A percentile compares a stretch with the other conserved stretches of the same genome.
phyloP scores from a whole-genome alignment of 495 filamentous ascomycete species.

The Neurospora hispaniola region DNA sequence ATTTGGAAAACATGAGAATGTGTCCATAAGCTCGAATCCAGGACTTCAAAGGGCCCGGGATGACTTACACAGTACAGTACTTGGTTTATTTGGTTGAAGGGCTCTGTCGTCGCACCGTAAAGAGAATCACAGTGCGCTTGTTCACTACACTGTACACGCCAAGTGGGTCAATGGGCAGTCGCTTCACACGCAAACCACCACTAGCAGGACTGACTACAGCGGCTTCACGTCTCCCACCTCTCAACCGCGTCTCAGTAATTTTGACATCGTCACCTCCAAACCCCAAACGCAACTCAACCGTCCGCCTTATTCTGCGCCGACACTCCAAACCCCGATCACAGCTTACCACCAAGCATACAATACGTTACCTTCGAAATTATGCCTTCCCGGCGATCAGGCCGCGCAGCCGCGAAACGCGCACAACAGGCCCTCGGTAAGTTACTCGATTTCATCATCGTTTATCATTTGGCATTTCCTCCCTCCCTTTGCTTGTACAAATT shows the following conservation, averaged over 20 bases:
- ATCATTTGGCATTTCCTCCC: background rate
- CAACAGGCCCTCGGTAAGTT: slow-evolving; percentile 23
- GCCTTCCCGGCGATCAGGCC: slow-evolving; percentile 21
- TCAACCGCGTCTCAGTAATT: background rate
- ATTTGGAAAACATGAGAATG: background rate
- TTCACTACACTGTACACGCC: background rate
- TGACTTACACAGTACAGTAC: too few relatives aligned
- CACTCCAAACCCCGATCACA: background rate
- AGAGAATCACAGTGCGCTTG: background rate
- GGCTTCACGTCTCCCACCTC: background rate
- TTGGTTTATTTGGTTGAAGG: too few relatives aligned
- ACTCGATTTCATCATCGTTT: background rate
- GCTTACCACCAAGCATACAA: background rate
- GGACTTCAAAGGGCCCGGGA: background rate
- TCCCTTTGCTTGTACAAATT: background rate
- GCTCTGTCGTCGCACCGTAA: too few relatives aligned
- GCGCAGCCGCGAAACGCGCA: slow-evolving; percentile 24
- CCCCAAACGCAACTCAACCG: background rate
- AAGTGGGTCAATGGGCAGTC: background rate
- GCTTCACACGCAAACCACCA: background rate
- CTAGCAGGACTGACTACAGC: background rate
- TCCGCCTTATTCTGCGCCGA: background rate
- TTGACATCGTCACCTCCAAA: background rate
- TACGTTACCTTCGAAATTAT: slow-evolving; percentile 5
- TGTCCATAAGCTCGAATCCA: background rate